Evolutionary conservation across 441 rosid species (phyloP).

Genomic region (Isatis lusitanica): DNA sequence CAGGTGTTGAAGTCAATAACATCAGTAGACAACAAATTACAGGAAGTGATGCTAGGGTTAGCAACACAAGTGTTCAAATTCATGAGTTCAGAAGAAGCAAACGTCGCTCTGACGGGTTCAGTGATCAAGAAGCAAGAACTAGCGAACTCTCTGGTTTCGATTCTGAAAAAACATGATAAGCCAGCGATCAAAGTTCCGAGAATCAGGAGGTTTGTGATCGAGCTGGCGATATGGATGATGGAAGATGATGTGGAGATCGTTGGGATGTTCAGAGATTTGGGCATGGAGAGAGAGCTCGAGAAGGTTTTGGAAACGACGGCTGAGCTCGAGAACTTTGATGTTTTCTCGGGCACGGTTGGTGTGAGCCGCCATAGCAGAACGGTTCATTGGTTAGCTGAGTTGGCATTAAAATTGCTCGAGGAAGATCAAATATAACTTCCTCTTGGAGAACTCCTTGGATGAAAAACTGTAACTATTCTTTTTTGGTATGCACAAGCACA

Average conservation of each 20-base stretch:
- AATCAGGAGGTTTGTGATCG: conserved; percentile 76
- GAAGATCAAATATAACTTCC: conserved; percentile 39
- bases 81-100: conserved; percentile 56
- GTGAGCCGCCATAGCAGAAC: conserved; percentile 69
- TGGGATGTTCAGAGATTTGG: conserved; percentile 44
- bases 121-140: conserved; percentile 54
- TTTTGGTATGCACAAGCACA: not conserved
- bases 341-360: conserved; percentile 86
- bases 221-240: conserved; percentile 90
- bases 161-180: conserved; percentile 54
- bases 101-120: conserved; percentile 41
- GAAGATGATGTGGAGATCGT: conserved; percentile 54
- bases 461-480: not conserved
- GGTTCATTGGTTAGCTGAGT: conserved; percentile 69
- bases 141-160: conserved; percentile 45
- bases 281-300: conserved; percentile 67
- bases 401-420: conserved; percentile 53
- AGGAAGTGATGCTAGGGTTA: conserved; percentile 91
- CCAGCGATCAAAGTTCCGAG: conserved; percentile 76
- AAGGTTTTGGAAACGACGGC: conserved; percentile 74
- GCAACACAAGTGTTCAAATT: conserved; percentile 68
- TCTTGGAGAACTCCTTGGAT: not conserved
- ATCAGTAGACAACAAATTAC: conserved; percentile 60
- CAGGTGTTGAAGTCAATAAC: conserved; percentile 70
- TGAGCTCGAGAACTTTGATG: conserved; percentile 83